Base-by-base conservation (phyloP, 2,329 filamentous ascomycete genomes). In the Knufia fluminis region DNA sequence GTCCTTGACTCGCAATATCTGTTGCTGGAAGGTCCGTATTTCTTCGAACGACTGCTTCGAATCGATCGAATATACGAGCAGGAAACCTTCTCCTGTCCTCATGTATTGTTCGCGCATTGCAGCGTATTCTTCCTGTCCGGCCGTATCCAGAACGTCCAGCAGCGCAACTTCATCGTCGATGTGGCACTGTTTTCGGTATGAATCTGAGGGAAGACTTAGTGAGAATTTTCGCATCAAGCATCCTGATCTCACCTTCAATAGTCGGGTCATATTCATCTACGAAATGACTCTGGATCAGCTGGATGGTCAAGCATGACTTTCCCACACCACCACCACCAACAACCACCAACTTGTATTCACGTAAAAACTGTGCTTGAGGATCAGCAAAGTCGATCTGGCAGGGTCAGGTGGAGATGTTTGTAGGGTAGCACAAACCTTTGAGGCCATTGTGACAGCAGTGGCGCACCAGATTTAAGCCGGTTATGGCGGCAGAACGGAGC, bases 21-120 rank as follows among this genome's bases (percentile, higher is more conserved):
- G 92, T 76, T 97, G 90, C 71, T 97, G 90, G 73, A 97, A 97
- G 43, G 89, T 95, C 71, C 89, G 85, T 69, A 98, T 97, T 74
- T 98, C 92, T 68, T 98, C 91, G 64, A 96, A 97, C 63, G 87
- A 94, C 71, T 96, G 90, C 64, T 90, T 82, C 64, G 91, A 96
- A 50, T 87, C 96, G 74, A 98, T 98, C 60, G 90, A 95, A 77
- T 97, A 97, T 64, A 97, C 89, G 47, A 98, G 82, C 64, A 98
- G 74, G 72, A 98, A 98, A 48, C 92, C 92, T 72, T 98, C 92
- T 66, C 92, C 92, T 20, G 91, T 97, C 64, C 92, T 84, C 91
- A 98, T 98, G 78, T 97, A 98, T 73, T 97, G 92, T 75, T 98
- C 92, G 66, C 92, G 80, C 92, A 98, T 97, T 48, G 92, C 92